Conservation (phyloP, 169 alveolate species). For the Eimeria necatrix region DNA sequence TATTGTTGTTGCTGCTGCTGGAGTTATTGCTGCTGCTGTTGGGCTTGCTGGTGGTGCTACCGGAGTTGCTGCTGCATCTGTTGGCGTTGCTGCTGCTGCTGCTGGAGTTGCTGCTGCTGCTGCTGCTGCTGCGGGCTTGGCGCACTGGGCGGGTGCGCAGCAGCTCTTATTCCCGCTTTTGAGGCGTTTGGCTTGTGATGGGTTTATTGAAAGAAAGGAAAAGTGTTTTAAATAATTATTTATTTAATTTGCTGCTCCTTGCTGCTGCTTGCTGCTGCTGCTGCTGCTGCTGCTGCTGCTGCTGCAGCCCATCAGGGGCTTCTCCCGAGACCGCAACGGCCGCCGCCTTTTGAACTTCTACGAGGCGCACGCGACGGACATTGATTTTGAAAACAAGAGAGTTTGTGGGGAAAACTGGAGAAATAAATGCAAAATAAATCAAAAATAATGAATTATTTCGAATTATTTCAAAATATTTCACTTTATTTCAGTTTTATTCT, state of each 20-base stretch:
- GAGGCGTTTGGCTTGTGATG: too few relatives aligned
- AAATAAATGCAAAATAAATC: too few relatives aligned
- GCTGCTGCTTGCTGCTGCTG: neutral
- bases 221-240: neutral
- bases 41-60: too few relatives aligned
- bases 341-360: constrained; percentile 70
- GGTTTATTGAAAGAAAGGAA: neutral
- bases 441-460: neutral
- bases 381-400: constrained; percentile 48
- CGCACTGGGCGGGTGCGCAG: too few relatives aligned
- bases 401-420: constrained; percentile 11
- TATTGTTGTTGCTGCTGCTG: neutral
- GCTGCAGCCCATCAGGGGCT: constrained; percentile 21
- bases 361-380: constrained; percentile 79
- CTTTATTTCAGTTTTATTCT: neutral
- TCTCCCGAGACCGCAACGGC: neutral
- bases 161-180: too few relatives aligned
- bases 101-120: neutral
- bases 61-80: neutral
- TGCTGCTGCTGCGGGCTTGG: neutral
- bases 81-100: neutral
- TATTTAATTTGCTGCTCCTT: neutral
- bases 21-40: constrained; percentile 4
- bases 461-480: neutral
- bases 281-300: neutral